Evolutionary conservation across 2,329 filamentous ascomycete species (phyloP), one percentile per base, ranked within the genome.

Genomic region (Botrytis elliptica): DNA sequence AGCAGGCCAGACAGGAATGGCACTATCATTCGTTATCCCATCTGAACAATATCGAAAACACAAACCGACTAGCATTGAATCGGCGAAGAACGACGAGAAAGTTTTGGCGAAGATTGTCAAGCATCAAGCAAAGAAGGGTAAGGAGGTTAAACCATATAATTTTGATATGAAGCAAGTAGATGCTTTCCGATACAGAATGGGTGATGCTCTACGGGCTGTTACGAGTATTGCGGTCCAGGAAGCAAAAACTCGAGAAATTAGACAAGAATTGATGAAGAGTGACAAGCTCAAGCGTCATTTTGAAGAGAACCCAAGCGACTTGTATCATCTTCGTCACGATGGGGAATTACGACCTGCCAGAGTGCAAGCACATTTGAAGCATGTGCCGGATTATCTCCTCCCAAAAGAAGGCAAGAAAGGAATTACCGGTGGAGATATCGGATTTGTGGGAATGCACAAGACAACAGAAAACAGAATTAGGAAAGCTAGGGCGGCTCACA

Each of bases 161-260:
- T 98, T 99, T 81, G 95, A 98, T 84, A 97, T 97, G 91, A 90
- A 92, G 81, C 93, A 97, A 80, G 90, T 99, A 36, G 94, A 98
- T 77, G 93, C 93, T 5, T 98, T 99, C 85, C 88, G 95, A 33
- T 99, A 99, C 83, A 92, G 96, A 77, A 94, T 97, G 89, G 93
- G 93, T 71, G 96, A 98, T 82, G 96, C 95, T 0, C 85, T 99
- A 59, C 90, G 95, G 76, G 92, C 94, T 0, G 94, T 99, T 3
- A 99, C 96, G 16, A 90, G 93, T 74, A 92, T 97, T 40, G 93
- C 95, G 0, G 90, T 99, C 63, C 92, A 95, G 76, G 95, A 98
- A 85, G 95, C 96, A 4, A 89, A 96, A 68, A 93, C 93, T 16
- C 89, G 93, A 74, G 95, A 99, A 83, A 87, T 99, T 73, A 89